A percentile compares a stretch with the other conserved stretches of the same genome.
These are phyloP conservation scores for Paramarasmius palmivorus DNA, from an alignment of 1,284 basidiomycete species.

Conservation along the genomic window DNA sequence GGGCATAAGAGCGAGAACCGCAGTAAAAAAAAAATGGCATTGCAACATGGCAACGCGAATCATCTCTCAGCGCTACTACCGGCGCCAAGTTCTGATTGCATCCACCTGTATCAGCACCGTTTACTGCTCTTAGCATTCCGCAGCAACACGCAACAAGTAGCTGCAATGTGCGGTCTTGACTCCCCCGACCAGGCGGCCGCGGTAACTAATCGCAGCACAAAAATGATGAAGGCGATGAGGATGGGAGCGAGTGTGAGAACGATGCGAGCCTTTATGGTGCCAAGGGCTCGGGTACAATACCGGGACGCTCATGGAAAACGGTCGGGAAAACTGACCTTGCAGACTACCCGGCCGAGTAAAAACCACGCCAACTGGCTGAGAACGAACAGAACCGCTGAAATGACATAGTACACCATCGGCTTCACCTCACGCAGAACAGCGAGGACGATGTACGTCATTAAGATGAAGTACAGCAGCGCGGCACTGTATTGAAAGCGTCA, in stretches of 20 bases:
- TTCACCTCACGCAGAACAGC: conserved; percentile 67
- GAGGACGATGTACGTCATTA: conserved; percentile 80
- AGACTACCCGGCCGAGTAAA: conserved; percentile 74
- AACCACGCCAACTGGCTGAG: conserved; percentile 79
- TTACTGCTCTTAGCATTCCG: too few relatives aligned
- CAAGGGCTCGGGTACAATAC: background rate
- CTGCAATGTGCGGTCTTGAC: too few relatives aligned
- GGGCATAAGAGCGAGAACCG: background rate
- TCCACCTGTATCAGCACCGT: too few relatives aligned
- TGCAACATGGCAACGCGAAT: background rate
- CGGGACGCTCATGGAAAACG: background rate
- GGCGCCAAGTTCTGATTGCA: too few relatives aligned
- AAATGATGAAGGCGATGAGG: too few relatives aligned
- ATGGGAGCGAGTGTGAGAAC: background rate
- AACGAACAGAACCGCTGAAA: conserved; percentile 69
- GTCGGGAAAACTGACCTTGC: conserved; percentile 48
- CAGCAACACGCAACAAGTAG: too few relatives aligned
- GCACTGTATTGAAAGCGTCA: conserved; percentile 43
- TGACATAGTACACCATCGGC: conserved; percentile 71
- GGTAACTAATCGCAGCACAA: too few relatives aligned
- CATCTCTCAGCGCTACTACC: too few relatives aligned
- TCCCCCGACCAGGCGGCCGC: too few relatives aligned
- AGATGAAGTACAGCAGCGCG: conserved; percentile 59
- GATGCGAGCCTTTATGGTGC: background rate
- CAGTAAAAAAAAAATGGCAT: background rate